These are phyloP conservation scores for Trichoderma sp. DNA, from an alignment of 2,329 filamentous ascomycete species.

Conservation along the genomic window DNA sequence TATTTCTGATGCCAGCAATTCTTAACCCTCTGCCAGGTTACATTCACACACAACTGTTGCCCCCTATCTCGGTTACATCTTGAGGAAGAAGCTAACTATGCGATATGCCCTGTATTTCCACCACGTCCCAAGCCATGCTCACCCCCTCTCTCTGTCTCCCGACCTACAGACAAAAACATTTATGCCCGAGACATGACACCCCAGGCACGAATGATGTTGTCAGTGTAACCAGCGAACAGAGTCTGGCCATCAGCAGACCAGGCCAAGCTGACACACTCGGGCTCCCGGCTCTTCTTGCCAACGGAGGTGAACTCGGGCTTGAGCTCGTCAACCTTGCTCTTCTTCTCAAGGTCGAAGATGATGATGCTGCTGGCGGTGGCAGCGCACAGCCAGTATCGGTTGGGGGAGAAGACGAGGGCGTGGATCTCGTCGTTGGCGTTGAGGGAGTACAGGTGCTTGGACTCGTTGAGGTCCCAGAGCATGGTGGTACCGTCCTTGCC, in stretches of 20 bases:
- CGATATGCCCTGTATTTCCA: conserved; percentile 13
- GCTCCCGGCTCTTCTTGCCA: conserved; percentile 98
- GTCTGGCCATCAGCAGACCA: conserved; percentile 99
- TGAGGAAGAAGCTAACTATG: conserved; percentile 19
- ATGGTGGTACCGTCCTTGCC: conserved; percentile 99
- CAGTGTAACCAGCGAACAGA: conserved; percentile 98
- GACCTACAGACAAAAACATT: conserved; percentile 27
- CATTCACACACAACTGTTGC: conserved; percentile 6
- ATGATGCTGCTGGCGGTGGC: conserved; percentile 97
- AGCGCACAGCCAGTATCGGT: conserved; percentile 99
- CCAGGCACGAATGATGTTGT: conserved; percentile 98
- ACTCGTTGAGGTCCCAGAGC: conserved; percentile 99
- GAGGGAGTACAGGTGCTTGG: conserved; percentile 99
- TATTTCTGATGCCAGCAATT: conserved; percentile 15
- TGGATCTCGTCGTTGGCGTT: conserved; percentile 99
- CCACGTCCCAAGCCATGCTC: conserved; percentile 12
- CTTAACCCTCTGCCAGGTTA: conserved; percentile 9
- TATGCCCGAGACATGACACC: conserved; percentile 96
- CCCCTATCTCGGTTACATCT: conserved; percentile 13
- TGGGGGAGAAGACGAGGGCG: conserved; percentile 99
- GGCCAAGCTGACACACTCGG: conserved; percentile 95
- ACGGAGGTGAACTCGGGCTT: conserved; percentile 97
- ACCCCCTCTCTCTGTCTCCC: neutral
- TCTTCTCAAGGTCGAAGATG: conserved; percentile 99
- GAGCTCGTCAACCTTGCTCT: conserved; percentile 99